Evolutionary conservation across 352 stramenopile genomes (phyloP), one percentile per base, ranked within the genome.

Genomic region (Phytopythium kandeliae): DNA sequence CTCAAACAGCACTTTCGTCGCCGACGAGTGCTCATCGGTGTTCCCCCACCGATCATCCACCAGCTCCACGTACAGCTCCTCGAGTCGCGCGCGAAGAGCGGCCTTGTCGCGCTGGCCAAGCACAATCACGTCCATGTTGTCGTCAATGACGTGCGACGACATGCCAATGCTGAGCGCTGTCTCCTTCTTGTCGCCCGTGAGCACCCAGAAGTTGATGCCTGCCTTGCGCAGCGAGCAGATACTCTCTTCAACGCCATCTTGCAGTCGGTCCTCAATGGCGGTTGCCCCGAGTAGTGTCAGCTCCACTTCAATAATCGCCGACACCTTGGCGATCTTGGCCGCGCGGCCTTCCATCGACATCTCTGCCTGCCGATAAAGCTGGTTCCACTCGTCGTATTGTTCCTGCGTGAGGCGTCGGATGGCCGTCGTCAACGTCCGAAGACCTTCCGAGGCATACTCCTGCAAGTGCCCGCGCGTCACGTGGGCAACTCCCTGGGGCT

Each of bases 131-230:
- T 95, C 82, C 85, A 96, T 96, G 34, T 92, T 88, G 57, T 92
- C 81, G 52, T 91, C 80, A 30, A 96, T 96, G 36, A 95, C 81
- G 43, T 96, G 82, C 19, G 83, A 95, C 16, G 85, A 92, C 80
- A 94, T 93, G 26, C 85, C 85, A 24, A 95, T 93, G 48, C 81
- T 93, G 13, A 93, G 59, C 10, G 85, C 85, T 2, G 85, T 95
- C 62, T 95, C 85, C 58, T 92, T 93, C 51, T 95, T 95, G 65
- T 95, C 85, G 24, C 85, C 95, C 0, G 95, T 98, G 25, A 98
- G 74, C 26, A 98, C 89, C 95, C 95, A 98, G 40, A 97, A 89
- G 54, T 98, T 98, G 58, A 98, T 97, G 4, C 92, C 93, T 9
- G 95, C 94, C 44, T 96, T 91, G 10, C 80, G 68, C 30, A 98